Conservation (phyloP, 2,329 filamentous ascomycete genomes). For the Nannizziopsis arthrosporioides region DNA sequence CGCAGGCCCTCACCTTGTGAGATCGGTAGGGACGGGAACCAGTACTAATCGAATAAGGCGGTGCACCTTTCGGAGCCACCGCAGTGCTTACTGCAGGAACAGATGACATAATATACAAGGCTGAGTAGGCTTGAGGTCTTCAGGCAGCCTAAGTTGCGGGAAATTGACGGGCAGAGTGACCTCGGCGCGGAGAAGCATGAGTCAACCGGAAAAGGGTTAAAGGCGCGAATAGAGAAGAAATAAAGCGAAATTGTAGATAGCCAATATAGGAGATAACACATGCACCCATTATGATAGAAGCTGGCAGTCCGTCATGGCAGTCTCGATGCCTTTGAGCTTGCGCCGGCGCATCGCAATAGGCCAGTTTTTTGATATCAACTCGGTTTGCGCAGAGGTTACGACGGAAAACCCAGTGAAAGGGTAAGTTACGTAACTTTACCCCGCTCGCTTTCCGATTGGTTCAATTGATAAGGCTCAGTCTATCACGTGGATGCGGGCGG, state of each 20-base stretch:
- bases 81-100: constrained; percentile 4
- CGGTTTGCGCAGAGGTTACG: no score
- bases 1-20: constrained; percentile 50
- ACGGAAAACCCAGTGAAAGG: neutral
- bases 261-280: neutral
- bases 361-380: constrained; percentile 1
- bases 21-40: constrained; percentile 48
- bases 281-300: constrained; percentile 5
- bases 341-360: neutral
- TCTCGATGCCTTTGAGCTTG: neutral
- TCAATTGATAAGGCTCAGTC: neutral
- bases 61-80: constrained; percentile 5
- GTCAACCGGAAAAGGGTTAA: neutral
- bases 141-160: neutral
- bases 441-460: neutral
- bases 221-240: neutral
- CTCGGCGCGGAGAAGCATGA: constrained; percentile 6
- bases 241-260: neutral
- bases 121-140: no score
- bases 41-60: constrained; percentile 24
- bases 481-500: neutral
- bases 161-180: neutral
- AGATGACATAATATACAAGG: constrained; percentile 5
- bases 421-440: constrained; percentile 1
- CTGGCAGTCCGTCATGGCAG: constrained; percentile 2